Evolutionary conservation across 305 asterid genomes (phyloP).

Genomic region (Rubia balearica): DNA sequence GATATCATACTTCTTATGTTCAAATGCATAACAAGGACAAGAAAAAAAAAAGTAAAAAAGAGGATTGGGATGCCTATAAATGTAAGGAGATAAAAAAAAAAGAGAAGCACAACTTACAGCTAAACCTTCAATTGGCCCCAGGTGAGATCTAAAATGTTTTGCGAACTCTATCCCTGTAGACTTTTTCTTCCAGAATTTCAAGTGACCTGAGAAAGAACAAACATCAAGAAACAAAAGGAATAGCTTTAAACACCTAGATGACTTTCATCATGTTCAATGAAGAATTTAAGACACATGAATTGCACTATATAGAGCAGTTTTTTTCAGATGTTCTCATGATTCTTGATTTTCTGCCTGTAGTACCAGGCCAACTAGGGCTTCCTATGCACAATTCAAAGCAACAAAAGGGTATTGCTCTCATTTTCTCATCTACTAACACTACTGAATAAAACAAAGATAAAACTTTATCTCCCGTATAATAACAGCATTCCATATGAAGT

Average conservation of each 20-base stretch:
- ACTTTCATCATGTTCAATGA: no score
- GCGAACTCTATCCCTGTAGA: slow-evolving; percentile 88
- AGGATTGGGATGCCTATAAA: not conserved
- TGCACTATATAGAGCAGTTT: no score
- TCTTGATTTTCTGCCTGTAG: no score
- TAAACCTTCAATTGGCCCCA: slow-evolving; percentile 94
- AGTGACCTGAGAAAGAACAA: slow-evolving; percentile 55
- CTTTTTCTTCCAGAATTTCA: slow-evolving; percentile 96
- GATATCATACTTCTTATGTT: not conserved
- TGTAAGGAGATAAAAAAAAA: not conserved
- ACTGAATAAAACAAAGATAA: not conserved
- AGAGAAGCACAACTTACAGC: slow-evolving; percentile 50
- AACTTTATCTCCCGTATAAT: not conserved
- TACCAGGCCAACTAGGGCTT: no score
- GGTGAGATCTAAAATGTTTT: slow-evolving; percentile 93
- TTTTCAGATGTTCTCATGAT: no score
- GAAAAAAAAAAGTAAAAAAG: not conserved
- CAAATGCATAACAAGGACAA: not conserved
- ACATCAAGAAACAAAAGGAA: not conserved
- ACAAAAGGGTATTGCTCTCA: not conserved
- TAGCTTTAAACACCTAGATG: not conserved
- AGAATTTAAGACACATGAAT: no score
- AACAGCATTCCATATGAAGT: no score
- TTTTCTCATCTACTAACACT: not conserved
- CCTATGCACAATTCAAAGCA: no score